Base-by-base conservation (phyloP, 2,329 filamentous ascomycete species). In the Fusarium cicatricum region DNA sequence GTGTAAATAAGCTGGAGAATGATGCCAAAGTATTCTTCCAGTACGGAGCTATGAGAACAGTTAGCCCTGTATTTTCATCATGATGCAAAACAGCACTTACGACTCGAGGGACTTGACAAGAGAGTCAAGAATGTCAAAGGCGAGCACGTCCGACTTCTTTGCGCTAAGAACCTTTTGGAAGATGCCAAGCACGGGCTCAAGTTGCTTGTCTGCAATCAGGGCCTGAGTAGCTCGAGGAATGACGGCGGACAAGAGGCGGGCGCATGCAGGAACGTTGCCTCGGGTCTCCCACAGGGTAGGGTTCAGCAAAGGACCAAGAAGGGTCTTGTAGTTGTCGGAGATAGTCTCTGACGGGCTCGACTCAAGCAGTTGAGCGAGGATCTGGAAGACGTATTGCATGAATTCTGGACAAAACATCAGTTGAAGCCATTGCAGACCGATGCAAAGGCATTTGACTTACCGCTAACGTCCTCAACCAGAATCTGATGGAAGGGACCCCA, bases 301-400 rank as follows among this genome's bases (percentile, higher is more conserved):
- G 62, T 85, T 85, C 39, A 99, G 83, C 28, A 98, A 85, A 5
- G 92, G 91, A 1, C 82, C 82, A 36, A 98, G 84, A 39, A 99
- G 80, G 7, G 85, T 83, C 73, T 90, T 88, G 80, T 96, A 97
- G 71, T 92, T 90, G 21, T 86, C 84, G 3, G 92, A 91, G 26
- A 98, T 81, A 9, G 89, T 83, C n/a, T 86, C 89, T 0, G 88
- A 83, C 0, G 91, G 90, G 67, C 95, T 94, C 8, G 90, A 86
- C 75, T 98, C 94, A 3, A 99, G 83, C 12, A 99, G 84, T 46
- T 94, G 91, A 3, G 94, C 91, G 61, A 98, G 90, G 31, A 99
- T 85, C 73, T 99, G 95, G 82, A 99, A 97, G 48, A 98, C 88
- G 68, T 98, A 99, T 5, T 94, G 95, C 71, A 92, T 89, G 72